These are phyloP conservation scores for Pisolithus thermaeus DNA, from an alignment of 1,284 basidiomycete genomes.

Conservation along the genomic window DNA sequence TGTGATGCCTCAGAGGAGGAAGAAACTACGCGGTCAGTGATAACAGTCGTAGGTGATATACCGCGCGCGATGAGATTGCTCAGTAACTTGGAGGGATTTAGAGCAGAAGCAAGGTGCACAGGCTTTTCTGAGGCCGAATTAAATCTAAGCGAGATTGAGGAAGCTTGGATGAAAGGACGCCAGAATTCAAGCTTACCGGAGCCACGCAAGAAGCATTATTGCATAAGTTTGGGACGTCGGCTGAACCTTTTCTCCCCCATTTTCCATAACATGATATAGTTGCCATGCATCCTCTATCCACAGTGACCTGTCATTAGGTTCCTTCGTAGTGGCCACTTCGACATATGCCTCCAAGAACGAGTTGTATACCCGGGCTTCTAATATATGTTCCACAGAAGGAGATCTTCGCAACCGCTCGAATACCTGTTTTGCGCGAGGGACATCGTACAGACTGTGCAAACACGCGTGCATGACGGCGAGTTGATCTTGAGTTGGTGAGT, in stretches of 20 bases:
- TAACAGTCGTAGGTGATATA: conserved; percentile 47
- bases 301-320: conserved; percentile 33
- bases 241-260: conserved; percentile 38
- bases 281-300: conserved; percentile 60
- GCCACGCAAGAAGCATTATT: conserved; percentile 54
- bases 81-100: conserved; percentile 35
- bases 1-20: conserved; percentile 49
- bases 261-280: conserved; percentile 53
- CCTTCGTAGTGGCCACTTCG: conserved; percentile 47
- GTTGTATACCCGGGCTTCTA: conserved; percentile 43
- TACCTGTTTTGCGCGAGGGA: conserved; percentile 61
- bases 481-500: conserved; percentile 60
- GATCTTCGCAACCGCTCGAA: conserved; percentile 52
- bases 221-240: conserved; percentile 63
- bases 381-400: conserved; percentile 26
- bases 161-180: conserved; percentile 3
- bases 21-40: conserved; percentile 52
- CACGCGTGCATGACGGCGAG: conserved; percentile 77
- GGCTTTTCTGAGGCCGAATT: conserved; percentile 29
- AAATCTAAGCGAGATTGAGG: conserved; percentile 28
- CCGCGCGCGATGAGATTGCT: conserved; percentile 42
- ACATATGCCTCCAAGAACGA: conserved; percentile 59
- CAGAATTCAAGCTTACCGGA: conserved; percentile 36
- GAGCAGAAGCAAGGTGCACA: conserved; percentile 7
- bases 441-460: conserved; percentile 65